These are phyloP conservation scores for Entomortierella beljakovae DNA, from an alignment of 192 early-diverging fungal species.

Conservation along the genomic window DNA sequence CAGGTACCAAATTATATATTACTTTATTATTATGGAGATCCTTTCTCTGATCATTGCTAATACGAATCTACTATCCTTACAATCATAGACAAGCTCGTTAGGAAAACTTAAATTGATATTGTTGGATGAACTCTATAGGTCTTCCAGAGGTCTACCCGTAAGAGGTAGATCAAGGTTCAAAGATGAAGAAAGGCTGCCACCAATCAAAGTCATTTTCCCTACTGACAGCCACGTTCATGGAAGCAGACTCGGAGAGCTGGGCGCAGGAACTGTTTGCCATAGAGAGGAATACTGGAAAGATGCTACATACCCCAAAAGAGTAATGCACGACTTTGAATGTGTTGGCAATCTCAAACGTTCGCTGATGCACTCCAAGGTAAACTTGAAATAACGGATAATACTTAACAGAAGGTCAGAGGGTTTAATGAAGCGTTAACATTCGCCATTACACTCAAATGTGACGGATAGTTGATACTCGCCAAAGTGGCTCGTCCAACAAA, in stretches of 20 bases:
- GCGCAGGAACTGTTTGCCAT: conserved; percentile 34
- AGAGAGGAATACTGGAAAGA: conserved; percentile 19
- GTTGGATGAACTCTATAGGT: conserved; percentile 53
- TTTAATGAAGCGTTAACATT: neutral
- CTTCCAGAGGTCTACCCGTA: conserved; percentile 51
- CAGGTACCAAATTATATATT: conserved; percentile 43
- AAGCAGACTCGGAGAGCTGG: conserved; percentile 43
- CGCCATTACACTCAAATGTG: neutral
- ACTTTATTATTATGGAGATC: neutral
- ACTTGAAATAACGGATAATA: neutral
- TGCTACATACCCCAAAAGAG: conserved; percentile 12
- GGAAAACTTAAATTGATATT: conserved; percentile 52
- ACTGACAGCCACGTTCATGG: conserved; percentile 48
- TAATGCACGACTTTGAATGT: conserved; percentile 46
- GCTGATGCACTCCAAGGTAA: conserved; percentile 49
- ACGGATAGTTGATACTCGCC: conserved; percentile 10
- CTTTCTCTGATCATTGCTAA: neutral
- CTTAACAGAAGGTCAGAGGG: neutral
- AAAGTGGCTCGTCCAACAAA: neutral
- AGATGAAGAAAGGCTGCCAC: conserved; percentile 20
- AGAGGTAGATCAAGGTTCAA: conserved; percentile 4
- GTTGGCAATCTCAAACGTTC: conserved; percentile 12
- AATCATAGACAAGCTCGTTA: conserved; percentile 58
- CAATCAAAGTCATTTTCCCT: conserved; percentile 58
- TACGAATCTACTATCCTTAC: neutral